Base-by-base conservation (phyloP, 306 rosid genomes). In the Cyclanthera cordifolia region DNA sequence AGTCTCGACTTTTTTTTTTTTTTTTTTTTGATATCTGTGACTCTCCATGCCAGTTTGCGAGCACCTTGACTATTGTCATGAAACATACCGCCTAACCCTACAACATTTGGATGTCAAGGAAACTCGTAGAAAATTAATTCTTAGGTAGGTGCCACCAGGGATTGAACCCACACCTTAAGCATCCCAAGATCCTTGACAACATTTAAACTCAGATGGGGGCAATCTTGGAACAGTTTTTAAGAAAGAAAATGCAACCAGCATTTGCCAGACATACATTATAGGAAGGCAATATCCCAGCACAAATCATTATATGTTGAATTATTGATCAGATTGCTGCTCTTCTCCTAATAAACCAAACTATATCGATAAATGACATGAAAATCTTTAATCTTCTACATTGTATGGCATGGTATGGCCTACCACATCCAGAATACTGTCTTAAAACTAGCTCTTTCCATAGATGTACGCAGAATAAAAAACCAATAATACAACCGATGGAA, bases 321-420 rank as follows among this genome's bases (percentile, higher is more conserved):
- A 13, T 58, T 58, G 47, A 30, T 7, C 41, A 30, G 46, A n/a
- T 16, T 11, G 17, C 24, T 61, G 68, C 68, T 12, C 20, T 61
- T 20, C 48, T 61, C 50, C 50, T 19, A 19, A 20, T 39, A 61
- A 61, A 61, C 32, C 49, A 30, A 13, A 30, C 67, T 48, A 59
- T 30, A 17, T 59, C 3, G 9, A 59, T 12, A 48, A 34, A n/a
- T n/a, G n/a, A n/a, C 17, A 59, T 34, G 8, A 61, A 56, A 39
- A 39, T 34, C 24, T 19, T 39, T 30, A 39, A 39, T 34, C 24
- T 19, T 39, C 50, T 61, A 12, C 49, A 37, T 61, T 13, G 49
- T 61, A 39, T 37, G 34, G 43, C 70, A 64, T 64, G 19, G 15
- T 43, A 64, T 64, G 70, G 52, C 70, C 70, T 53, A 43, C 53